phyloP scores from a whole-genome alignment of 2,329 filamentous ascomycete species.

The Aphanocladium album region DNA sequence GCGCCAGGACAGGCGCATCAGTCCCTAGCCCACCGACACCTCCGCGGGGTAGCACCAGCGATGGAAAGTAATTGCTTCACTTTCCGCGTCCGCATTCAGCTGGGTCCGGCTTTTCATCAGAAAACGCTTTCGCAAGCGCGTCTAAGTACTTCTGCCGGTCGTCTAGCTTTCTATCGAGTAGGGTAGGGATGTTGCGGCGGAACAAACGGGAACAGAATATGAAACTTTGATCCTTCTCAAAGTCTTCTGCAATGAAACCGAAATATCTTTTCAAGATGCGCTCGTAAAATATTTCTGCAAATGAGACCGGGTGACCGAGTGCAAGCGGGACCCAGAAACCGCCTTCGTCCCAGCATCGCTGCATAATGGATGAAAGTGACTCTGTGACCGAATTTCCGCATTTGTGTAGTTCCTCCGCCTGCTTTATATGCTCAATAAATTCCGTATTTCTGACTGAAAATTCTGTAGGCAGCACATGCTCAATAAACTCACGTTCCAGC shows the following conservation, averaged over 20 bases:
- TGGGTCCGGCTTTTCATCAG: background rate
- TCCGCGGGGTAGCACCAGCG: background rate
- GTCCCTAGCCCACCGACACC: background rate
- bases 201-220: background rate
- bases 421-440: constrained; percentile 8
- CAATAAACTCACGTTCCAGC: constrained; percentile 28
- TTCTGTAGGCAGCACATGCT: background rate
- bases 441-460: constrained; percentile 9
- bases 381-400: background rate
- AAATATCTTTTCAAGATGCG: background rate
- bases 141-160: background rate
- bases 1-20: background rate
- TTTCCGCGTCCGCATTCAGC: background rate
- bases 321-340: background rate
- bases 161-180: constrained; percentile 1
- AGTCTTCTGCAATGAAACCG: background rate
- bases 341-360: background rate
- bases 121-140: background rate
- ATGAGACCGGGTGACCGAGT: background rate
- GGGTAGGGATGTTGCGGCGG: background rate
- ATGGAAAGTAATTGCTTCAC: background rate
- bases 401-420: constrained; percentile 5
- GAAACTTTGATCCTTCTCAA: background rate
- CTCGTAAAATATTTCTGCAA: background rate
- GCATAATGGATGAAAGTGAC: constrained; percentile 4